phyloP scores from a whole-genome alignment of 371 early-diverging fungal genomes.

The Chytridium lagenaria region DNA sequence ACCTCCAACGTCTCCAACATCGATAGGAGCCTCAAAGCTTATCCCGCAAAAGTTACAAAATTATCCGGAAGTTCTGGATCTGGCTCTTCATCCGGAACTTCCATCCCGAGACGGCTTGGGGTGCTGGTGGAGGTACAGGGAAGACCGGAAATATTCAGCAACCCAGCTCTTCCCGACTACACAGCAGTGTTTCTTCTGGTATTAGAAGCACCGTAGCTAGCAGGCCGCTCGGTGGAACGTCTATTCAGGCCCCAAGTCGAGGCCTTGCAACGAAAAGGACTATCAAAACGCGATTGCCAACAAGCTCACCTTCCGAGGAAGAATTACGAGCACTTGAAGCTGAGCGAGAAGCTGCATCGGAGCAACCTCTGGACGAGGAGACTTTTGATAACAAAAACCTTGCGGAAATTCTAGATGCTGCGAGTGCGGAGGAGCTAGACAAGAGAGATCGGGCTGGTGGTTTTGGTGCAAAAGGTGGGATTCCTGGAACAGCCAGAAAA shows the following conservation, averaged over 20 bases:
- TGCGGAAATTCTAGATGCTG: not conserved
- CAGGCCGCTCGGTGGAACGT: not conserved
- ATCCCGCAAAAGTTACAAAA: not conserved
- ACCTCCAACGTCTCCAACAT: not conserved
- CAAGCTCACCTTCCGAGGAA: not conserved
- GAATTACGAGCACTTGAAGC: not conserved
- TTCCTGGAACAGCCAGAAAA: not conserved
- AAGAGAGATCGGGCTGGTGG: not conserved
- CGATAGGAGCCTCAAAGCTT: not conserved
- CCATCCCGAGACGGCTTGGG: not conserved
- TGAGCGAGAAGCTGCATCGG: not conserved
- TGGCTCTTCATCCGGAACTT: not conserved
- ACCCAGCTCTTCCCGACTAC: not conserved
- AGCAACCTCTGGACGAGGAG: not conserved
- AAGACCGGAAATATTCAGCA: not conserved
- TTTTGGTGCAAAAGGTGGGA: not conserved
- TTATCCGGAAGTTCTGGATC: not conserved
- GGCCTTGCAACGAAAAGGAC: not conserved
- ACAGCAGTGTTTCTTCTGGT: no score
- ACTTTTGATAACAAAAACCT: constrained; percentile 5
- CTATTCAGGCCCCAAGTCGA: not conserved
- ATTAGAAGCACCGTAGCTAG: not conserved
- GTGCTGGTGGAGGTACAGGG: no score
- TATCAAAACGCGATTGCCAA: not conserved
- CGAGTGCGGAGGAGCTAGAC: constrained; percentile 7